A percentile compares a stretch with the other conserved stretches of the same genome.
Evolutionary conservation across 805 yeast species (phyloP).

Genomic region (Kluyveromyces aestuarii): DNA sequence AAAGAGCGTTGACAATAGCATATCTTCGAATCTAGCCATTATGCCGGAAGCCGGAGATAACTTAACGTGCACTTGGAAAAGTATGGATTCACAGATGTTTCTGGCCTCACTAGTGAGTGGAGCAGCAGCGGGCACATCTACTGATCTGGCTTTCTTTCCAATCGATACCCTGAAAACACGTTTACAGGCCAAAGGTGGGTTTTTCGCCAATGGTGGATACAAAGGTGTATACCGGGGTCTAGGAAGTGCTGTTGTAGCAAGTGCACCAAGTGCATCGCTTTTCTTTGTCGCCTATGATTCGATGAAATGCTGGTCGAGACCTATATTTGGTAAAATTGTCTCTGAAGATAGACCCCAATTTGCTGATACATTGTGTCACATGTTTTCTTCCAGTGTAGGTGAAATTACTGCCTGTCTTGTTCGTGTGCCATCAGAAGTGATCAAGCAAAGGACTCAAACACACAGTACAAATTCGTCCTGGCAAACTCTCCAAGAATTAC

Average conservation of each 20-base stretch:
- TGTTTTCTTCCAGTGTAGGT: constrained; percentile 82
- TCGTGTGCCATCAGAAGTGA: constrained; percentile 93
- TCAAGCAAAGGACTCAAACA: constrained; percentile 91
- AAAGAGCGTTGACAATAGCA: neutral
- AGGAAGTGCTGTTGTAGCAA: constrained; percentile 88
- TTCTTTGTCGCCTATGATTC: constrained; percentile 81
- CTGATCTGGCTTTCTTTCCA: constrained; percentile 92
- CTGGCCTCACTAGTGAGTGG: constrained; percentile 49
- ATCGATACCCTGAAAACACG: constrained; percentile 93
- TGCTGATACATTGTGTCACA: constrained; percentile 50
- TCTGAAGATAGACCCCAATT: constrained; percentile 19
- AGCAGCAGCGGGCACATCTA: constrained; percentile 92
- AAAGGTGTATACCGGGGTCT: constrained; percentile 83
- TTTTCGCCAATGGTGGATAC: constrained; percentile 89
- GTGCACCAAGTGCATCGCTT: constrained; percentile 81
- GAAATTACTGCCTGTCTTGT: constrained; percentile 90
- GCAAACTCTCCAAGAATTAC: constrained; percentile 54
- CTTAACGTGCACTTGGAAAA: neutral
- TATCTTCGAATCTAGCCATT: neutral
- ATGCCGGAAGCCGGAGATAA: neutral
- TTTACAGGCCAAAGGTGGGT: constrained; percentile 92
- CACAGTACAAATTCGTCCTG: constrained; percentile 44
- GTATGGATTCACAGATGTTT: constrained; percentile 17
- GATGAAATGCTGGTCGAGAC: constrained; percentile 42
- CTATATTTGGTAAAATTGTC: constrained; percentile 23